Evolutionary conservation across 805 yeast species (phyloP).

Genomic region (Kluyveromyces nonfermentans): DNA sequence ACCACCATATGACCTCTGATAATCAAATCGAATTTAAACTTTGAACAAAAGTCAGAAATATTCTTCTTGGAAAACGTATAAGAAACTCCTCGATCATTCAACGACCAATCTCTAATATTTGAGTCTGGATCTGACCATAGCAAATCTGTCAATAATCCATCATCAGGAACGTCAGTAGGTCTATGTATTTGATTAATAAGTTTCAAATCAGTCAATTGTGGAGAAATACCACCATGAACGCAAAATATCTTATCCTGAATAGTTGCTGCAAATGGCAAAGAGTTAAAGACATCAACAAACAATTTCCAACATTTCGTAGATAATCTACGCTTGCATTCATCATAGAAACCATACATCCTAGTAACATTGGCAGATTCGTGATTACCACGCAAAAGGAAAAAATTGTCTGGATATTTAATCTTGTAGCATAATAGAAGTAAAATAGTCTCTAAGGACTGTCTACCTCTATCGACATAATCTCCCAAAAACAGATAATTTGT

Average conservation of each 20-base stretch:
- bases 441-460: constrained; percentile 90
- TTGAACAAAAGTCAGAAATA: constrained; percentile 54
- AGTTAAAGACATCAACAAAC: constrained; percentile 90
- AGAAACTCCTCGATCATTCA: constrained; percentile 75
- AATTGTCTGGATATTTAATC: constrained; percentile 92
- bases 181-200: constrained; percentile 61
- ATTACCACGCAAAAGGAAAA: constrained; percentile 87
- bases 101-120: constrained; percentile 50
- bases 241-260: constrained; percentile 92
- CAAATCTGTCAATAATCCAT: constrained; percentile 66
- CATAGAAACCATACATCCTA: constrained; percentile 93
- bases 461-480: constrained; percentile 96
- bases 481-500: constrained; percentile 89
- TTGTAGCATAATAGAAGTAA: constrained; percentile 81
- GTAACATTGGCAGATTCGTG: constrained; percentile 98
- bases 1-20: constrained; percentile 87
- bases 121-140: constrained; percentile 78
- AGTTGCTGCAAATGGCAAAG: constrained; percentile 89
- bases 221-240: constrained; percentile 78
- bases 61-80: constrained; percentile 65
- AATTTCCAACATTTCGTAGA: constrained; percentile 87
- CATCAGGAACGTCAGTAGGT: constrained; percentile 79
- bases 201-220: constrained; percentile 49
- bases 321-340: constrained; percentile 91
- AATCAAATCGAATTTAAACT: constrained; percentile 62